These are phyloP conservation scores for Arbutus unedo DNA, from an alignment of 148 eudicot species.

Conservation along the genomic window DNA sequence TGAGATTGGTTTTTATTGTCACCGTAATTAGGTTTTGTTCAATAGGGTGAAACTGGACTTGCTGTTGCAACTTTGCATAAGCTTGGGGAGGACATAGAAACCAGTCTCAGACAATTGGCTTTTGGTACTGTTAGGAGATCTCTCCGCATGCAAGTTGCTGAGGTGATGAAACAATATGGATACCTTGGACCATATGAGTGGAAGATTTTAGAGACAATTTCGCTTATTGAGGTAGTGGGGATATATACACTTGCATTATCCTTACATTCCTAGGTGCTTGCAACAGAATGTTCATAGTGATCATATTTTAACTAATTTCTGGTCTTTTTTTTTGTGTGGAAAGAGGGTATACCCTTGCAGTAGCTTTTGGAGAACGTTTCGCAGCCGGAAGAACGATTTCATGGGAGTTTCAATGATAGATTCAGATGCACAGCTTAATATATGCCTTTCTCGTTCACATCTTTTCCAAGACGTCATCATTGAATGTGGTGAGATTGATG, in stretches of 20 bases:
- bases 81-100: conserved; percentile 94
- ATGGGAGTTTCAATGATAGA: conserved; percentile 33
- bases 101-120: conserved; percentile 70
- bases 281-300: conserved; percentile 6
- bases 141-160: conserved; percentile 68
- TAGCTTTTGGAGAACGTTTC: conserved; percentile 67
- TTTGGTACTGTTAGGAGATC: conserved; percentile 84
- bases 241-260: conserved; percentile 5
- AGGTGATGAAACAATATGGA: conserved; percentile 65
- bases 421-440: conserved; percentile 33
- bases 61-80: conserved; percentile 81
- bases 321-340: conserved; percentile 23
- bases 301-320: background rate
- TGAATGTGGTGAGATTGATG: conserved; percentile 82
- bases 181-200: conserved; percentile 71
- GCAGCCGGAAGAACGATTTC: conserved; percentile 35
- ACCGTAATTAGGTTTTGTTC: conserved; percentile 28
- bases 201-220: conserved; percentile 65
- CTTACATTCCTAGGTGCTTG: conserved; percentile 15
- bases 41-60: conserved; percentile 83
- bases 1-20: conserved; percentile 12
- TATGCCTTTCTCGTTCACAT: conserved; percentile 42
- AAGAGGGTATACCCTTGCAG: conserved; percentile 90
- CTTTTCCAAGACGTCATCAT: conserved; percentile 38
- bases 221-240: conserved; percentile 74